Conservation (phyloP, 1,139 yeast genomes). For the Suzukiozyma palmioleophila region DNA sequence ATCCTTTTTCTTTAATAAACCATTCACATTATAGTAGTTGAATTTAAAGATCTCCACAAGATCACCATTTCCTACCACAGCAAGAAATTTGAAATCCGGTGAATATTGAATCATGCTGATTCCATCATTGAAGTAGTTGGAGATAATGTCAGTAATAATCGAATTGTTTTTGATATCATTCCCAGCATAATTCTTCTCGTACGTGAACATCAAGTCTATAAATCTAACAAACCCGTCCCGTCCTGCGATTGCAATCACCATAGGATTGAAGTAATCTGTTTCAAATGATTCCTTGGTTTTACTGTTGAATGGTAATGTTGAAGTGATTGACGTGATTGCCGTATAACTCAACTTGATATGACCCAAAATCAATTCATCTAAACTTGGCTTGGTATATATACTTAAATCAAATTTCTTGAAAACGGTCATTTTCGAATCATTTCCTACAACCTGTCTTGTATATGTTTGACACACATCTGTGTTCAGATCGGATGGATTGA, state of each 20-base stretch:
- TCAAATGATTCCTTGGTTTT: constrained; percentile 7
- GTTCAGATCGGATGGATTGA: constrained; percentile 22
- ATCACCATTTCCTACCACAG: constrained; percentile 56
- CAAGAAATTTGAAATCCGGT: constrained; percentile 60
- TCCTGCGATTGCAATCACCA: constrained; percentile 50
- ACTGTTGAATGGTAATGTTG: constrained; percentile 18
- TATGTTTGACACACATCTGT: constrained; percentile 13
- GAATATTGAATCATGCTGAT: constrained; percentile 55
- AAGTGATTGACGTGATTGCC: constrained; percentile 39
- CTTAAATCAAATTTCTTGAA: constrained; percentile 39
- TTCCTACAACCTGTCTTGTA: constrained; percentile 25
- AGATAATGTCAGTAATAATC: constrained; percentile 51
- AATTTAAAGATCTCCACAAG: constrained; percentile 52
- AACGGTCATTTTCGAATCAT: constrained; percentile 33
- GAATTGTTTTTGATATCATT: constrained; percentile 27
- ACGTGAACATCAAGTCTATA: constrained; percentile 41
- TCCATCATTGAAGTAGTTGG: constrained; percentile 67
- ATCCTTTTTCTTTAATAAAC: constrained; percentile 20
- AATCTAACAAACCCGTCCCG: constrained; percentile 66
- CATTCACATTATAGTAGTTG: constrained; percentile 36
- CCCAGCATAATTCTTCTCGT: constrained; percentile 15
- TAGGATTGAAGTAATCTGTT: constrained; percentile 37
- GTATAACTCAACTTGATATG: constrained; percentile 59
- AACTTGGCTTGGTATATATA: constrained; percentile 14
- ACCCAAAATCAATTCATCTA: constrained; percentile 29